A percentile compares a stretch with the other conserved stretches of the same genome.
Evolutionary conservation across 805 yeast species (phyloP).

Genomic region (Metschnikowia cerradonensis): DNA sequence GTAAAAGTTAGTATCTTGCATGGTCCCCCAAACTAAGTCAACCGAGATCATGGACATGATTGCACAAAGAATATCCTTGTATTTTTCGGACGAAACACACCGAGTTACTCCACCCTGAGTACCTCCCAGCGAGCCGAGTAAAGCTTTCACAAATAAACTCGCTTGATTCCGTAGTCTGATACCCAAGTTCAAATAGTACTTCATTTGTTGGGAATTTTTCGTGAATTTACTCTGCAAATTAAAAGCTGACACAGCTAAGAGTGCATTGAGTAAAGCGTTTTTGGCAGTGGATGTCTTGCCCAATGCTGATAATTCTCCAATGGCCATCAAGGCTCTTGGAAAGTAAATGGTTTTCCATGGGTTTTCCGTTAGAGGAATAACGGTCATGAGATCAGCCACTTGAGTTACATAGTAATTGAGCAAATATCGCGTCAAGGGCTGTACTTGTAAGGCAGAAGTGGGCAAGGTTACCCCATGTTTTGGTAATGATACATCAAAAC

Average conservation of each 20-base stretch:
- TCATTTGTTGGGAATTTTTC: conserved; percentile 62
- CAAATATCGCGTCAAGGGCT: conserved; percentile 68
- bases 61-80: conserved; percentile 80
- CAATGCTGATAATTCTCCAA: conserved; percentile 72
- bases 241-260: conserved; percentile 78
- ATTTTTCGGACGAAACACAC: conserved; percentile 53
- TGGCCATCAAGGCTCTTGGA: conserved; percentile 75
- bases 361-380: conserved; percentile 64
- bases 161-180: conserved; percentile 74
- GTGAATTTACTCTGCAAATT: conserved; percentile 70
- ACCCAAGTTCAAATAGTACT: conserved; percentile 67
- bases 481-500: conserved; percentile 37
- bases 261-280: conserved; percentile 71
- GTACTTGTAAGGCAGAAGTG: conserved; percentile 56
- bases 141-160: conserved; percentile 56
- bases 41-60: conserved; percentile 82
- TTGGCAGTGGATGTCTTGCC: conserved; percentile 75
- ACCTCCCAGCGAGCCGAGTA: conserved; percentile 37
- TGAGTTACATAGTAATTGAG: conserved; percentile 67
- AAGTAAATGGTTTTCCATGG: conserved; percentile 89
- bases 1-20: conserved; percentile 78
- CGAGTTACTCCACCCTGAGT: conserved; percentile 43
- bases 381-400: conserved; percentile 78
- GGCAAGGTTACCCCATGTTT: conserved; percentile 39
- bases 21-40: conserved; percentile 87